Base-by-base conservation (phyloP, 306 rosid genomes). In the Lupinus albus region DNA sequence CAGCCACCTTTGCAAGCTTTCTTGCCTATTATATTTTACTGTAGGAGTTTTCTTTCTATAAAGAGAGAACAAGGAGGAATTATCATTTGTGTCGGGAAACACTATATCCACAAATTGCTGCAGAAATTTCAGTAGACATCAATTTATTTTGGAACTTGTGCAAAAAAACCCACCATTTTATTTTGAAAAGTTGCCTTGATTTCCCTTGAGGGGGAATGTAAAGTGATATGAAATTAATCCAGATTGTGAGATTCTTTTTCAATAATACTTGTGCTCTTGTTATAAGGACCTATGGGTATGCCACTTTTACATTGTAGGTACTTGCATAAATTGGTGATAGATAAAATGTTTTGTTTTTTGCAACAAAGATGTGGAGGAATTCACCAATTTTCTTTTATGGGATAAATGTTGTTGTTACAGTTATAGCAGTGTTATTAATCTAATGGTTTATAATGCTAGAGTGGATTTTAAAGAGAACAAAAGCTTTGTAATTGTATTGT, bases 171-270 rank as follows among this genome's bases (percentile, higher is more conserved):
- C 8, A 7, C 41, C 66, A 0, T 62, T 76, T 78, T 70, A 47
- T 74, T 74, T 70, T 35, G 55, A 81, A 64, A 56, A 68, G 30
- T 52, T 73, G 71, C 67, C 82, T 65, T 64, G 78, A 78, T 81
- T 74, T 41, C 80, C 85, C 72, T 64, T 47, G 41, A 41, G 66
- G 59, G 78, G 76, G 68, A 64, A 64, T 81, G 80, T 74, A 81
- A 82, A 81, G 82, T 66, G 80, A 78, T 72, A 68, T 64, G 47
- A 17, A 71, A 60, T 70, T 50, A 73, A 78, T 78, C 64, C 80
- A 82, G 71, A 73, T 77, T 70, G 39, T 60, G 76, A 39, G 63
- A 73, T 81, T 81, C 76, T 61, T 71, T 72, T 80, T 42, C 68
- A 68, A 61, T 68, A 67, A 76, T 75, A 4, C n/a, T 50, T 60